Percentiles rank a stretch among this genome's conserved stretches.
Evolutionary conservation across 768 basidiomycete genomes (phyloP).

Genomic region (Cystobasidium ongulense): DNA sequence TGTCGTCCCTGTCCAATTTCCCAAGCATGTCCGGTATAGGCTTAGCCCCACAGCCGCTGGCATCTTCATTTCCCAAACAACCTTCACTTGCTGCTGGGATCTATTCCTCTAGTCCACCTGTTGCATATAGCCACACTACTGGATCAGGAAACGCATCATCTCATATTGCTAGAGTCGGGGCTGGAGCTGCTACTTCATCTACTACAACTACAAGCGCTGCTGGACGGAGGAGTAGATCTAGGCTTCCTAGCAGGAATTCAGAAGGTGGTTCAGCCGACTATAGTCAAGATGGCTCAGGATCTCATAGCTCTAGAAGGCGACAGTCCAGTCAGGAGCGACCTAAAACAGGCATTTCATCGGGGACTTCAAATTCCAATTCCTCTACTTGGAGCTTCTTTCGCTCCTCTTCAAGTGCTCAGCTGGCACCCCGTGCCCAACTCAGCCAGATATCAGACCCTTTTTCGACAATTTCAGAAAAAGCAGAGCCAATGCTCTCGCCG

Average conservation of each 20-base stretch:
- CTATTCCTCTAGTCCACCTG: not conserved
- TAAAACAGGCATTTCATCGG: not conserved
- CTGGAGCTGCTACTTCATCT: constrained; percentile 3
- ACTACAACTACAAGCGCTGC: not conserved
- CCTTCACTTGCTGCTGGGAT: not conserved
- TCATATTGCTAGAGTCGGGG: not conserved
- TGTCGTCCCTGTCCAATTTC: not conserved
- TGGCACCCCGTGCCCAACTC: not conserved
- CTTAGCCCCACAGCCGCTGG: not conserved
- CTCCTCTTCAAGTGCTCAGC: not conserved
- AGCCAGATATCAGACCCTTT: not conserved
- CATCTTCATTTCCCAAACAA: not conserved
- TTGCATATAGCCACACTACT: not conserved
- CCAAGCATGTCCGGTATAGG: constrained; percentile 7
- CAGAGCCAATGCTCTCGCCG: constrained; percentile 5
- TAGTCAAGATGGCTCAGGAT: not conserved
- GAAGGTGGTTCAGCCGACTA: not conserved
- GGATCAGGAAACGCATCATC: not conserved
- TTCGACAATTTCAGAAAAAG: not conserved
- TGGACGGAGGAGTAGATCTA: not conserved
- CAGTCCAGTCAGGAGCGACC: not conserved
- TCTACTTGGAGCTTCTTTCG: constrained; percentile 21
- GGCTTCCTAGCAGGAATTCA: not conserved
- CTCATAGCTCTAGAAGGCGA: not conserved
- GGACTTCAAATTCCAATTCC: constrained; percentile 15